Conservation (phyloP, 352 stramenopile species). For the Globisporangium barbulae region DNA sequence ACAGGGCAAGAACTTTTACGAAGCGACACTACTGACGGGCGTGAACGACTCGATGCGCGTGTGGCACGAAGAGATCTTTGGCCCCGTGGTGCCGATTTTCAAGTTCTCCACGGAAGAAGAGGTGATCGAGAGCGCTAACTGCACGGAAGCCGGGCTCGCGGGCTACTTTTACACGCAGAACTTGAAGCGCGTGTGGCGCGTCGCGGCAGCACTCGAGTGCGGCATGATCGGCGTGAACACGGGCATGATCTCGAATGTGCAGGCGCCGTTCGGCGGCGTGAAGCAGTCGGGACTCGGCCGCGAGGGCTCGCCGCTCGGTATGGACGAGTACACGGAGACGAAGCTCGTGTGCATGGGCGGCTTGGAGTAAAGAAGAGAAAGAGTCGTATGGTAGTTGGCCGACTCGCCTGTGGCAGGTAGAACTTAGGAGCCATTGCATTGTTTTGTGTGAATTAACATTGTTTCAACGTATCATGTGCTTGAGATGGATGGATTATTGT, state of each 20-base stretch:
- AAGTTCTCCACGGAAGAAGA: conserved; percentile 95
- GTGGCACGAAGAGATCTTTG: conserved; percentile 95
- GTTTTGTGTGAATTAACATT: background rate
- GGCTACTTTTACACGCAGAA: conserved; percentile 95
- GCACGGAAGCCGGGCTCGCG: conserved; percentile 89
- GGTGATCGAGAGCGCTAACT: conserved; percentile 94
- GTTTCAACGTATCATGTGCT: background rate
- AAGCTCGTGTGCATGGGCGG: conserved; percentile 93
- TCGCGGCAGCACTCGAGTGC: conserved; percentile 86
- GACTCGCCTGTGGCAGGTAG: background rate
- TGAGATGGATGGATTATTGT: background rate
- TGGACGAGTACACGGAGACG: conserved; percentile 96
- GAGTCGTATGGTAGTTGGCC: background rate
- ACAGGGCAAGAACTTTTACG: conserved; percentile 89
- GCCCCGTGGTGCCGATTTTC: conserved; percentile 91
- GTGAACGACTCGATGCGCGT: conserved; percentile 85
- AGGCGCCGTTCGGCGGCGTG: conserved; percentile 88
- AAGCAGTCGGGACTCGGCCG: conserved; percentile 89
- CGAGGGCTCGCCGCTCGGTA: conserved; percentile 86
- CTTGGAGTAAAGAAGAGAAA: conserved; percentile 28
- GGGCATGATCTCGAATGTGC: conserved; percentile 79
- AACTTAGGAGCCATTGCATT: background rate
- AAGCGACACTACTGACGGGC: conserved; percentile 91
- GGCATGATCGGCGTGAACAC: conserved; percentile 96
- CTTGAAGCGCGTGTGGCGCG: conserved; percentile 82